Evolutionary conservation across 106 monocot species (phyloP).

Genomic region (Narthecium ossifragum): DNA sequence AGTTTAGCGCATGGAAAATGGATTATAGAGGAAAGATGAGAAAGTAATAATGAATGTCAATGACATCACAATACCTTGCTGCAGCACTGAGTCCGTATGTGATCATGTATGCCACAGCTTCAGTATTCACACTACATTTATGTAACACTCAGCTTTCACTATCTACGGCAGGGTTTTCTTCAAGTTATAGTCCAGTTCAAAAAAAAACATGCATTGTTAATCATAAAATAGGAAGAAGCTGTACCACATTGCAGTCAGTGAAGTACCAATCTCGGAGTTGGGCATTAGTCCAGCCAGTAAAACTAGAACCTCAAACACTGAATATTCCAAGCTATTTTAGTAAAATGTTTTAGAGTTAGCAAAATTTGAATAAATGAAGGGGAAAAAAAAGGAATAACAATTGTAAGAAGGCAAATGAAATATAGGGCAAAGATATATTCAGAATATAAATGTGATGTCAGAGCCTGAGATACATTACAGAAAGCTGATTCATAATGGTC

Average conservation of each 20-base stretch:
- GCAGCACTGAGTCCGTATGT: conserved; percentile 84
- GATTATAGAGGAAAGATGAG: too few relatives aligned
- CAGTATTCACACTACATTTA: conserved; percentile 64
- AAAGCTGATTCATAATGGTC: neutral
- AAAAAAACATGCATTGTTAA: neutral
- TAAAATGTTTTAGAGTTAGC: neutral
- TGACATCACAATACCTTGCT: conserved; percentile 46
- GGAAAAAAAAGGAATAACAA: neutral
- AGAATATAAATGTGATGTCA: neutral
- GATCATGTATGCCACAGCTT: conserved; percentile 52
- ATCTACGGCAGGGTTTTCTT: too few relatives aligned
- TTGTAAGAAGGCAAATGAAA: neutral
- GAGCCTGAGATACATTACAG: neutral
- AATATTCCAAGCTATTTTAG: conserved; percentile 61
- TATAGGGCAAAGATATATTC: neutral
- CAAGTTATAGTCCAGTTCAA: neutral
- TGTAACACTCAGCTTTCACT: conserved; percentile 1
- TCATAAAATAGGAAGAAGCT: neutral
- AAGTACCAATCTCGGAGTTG: conserved; percentile 62
- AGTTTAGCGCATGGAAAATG: neutral
- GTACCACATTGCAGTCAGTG: conserved; percentile 91
- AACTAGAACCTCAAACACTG: conserved; percentile 83
- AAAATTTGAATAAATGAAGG: neutral
- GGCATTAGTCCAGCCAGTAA: conserved; percentile 76
- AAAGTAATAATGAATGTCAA: neutral